Base-by-base conservation (phyloP, 148 eudicot species). In the Fagopyrum esculentum region DNA sequence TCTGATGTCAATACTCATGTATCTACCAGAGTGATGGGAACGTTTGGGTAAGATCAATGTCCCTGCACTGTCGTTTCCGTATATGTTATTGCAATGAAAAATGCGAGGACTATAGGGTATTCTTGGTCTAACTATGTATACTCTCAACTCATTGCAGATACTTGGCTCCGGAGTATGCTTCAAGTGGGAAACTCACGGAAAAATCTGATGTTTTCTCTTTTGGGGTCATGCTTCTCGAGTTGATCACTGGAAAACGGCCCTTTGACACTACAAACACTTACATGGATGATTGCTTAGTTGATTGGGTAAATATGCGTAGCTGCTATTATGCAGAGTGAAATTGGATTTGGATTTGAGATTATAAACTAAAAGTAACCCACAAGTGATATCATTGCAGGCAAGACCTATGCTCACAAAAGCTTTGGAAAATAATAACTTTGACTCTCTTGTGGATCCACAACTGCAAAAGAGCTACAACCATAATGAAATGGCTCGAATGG, bases 1-100 rank as follows among this genome's bases (percentile, higher is more conserved):
- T 86, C 92, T 69, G 99, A 95, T 40, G 83, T 78, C 70, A 85
- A 90, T 77, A 96, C 99, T 75, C 99, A 96, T 77, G 84, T 96
- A 74, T 96, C 99, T 54, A 96, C 99, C 7, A 85, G 98, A 56
- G 99, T 96, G 76, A 96, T 96, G 99, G 99, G 98, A 74, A 96
- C 99, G 66, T 96, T 96, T 52, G 99, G 99, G 99, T 96, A 83
- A 64, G 71, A 75, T 40, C 72, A 40, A 15, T 74, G 44, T 49
- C 72, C 51, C 9, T 52, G 16, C 15, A 59, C 45, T 44, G 26
- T 57, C 26, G 45, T 30, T n/a, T 68, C 46, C 4, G 16, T 15
- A 12, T 68, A 10, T 22, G 30, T 6, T 57, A 22, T 16, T 4
- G 15, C 56, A 51, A 51, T 15, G 16, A 51, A 11, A 51, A 11